Base-by-base conservation (phyloP, 805 yeast species). In the Cyberlindnera saturnus region DNA sequence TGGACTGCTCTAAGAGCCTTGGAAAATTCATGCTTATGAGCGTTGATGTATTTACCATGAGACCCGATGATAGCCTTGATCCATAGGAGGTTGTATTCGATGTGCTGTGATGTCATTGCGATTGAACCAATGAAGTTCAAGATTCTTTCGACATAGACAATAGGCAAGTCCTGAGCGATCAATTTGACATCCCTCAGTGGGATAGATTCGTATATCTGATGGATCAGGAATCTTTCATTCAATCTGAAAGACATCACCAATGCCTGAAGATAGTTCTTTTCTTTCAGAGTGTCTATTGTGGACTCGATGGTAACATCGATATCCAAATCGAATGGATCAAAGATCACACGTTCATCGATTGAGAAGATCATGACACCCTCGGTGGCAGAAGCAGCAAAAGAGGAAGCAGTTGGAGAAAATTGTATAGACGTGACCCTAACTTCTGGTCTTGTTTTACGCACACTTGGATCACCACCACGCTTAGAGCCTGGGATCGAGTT, bases 291-390 rank as follows among this genome's bases (percentile, higher is more conserved):
- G 42, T 78, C 82, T 30, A 78, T 45, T 0, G 89, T 82, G 5
- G 85, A 68, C 37, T 79, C 85, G 1, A 96, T 95, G 0, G 99
- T 93, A 26, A 91, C 79, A 55, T 93, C 98, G 38, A 89, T 70
- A 60, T 91, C 98, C 59, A 93, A 73, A 62, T 93, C 98, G 60
- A 87, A 87, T 30, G 99, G 99, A 69, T 93, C 99, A 60, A 93
- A 93, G 26, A 81, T 67, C 39, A 82, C 65, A 10, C 77, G 67
- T 39, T 81, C 81, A 62, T 91, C 95, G 33, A 89, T 76, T 1
- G 96, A 82, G 61, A 77, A 93, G 1, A 93, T 70, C 44, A 89
- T 68, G 37, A 93, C 67, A 8, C 99, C 99, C 62, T 91, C 98
- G 0, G 99, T 93, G 0, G 96, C 82, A 0, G 96, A 93, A 34